Conservation (phyloP, 2,329 filamentous ascomycete species). For the Cryphonectria parasitica region DNA sequence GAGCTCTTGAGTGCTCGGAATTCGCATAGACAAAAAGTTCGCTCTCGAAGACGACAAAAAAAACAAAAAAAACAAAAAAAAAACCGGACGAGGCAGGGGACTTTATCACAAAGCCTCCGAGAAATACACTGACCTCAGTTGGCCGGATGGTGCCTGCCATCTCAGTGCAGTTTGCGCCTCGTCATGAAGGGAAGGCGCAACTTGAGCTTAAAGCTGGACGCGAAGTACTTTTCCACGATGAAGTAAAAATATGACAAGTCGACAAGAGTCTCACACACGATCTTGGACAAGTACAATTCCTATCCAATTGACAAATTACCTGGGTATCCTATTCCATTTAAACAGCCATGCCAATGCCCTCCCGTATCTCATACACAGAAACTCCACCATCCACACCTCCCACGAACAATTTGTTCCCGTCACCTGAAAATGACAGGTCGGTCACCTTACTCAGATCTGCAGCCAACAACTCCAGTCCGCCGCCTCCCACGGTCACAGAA, state of each 20-base stretch:
- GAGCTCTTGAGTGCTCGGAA: neutral
- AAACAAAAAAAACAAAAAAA: neutral
- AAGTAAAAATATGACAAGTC: neutral
- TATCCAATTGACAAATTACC: neutral
- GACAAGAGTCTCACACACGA: neutral
- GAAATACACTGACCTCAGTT: too few species aligned
- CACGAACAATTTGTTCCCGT: conserved; percentile 42
- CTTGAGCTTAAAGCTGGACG: neutral
- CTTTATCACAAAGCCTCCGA: neutral
- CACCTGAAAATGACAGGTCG: conserved; percentile 45
- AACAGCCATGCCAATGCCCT: conserved; percentile 29
- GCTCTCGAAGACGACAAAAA: neutral
- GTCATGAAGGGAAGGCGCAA: neutral
- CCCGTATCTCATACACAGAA: conserved; percentile 43
- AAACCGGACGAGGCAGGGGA: neutral
- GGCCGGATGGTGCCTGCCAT: neutral
- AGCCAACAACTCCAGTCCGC: conserved; percentile 22
- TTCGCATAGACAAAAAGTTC: neutral
- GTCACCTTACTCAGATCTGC: conserved; percentile 41
- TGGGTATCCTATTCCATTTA: conserved; percentile 20
- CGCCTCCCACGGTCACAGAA: neutral
- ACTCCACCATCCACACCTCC: conserved; percentile 41
- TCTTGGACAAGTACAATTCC: neutral
- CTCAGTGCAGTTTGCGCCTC: neutral
- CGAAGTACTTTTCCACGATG: neutral